phyloP scores from a whole-genome alignment of 1,284 basidiomycete genomes.

The Pseudozyma tsukubaensis region DNA sequence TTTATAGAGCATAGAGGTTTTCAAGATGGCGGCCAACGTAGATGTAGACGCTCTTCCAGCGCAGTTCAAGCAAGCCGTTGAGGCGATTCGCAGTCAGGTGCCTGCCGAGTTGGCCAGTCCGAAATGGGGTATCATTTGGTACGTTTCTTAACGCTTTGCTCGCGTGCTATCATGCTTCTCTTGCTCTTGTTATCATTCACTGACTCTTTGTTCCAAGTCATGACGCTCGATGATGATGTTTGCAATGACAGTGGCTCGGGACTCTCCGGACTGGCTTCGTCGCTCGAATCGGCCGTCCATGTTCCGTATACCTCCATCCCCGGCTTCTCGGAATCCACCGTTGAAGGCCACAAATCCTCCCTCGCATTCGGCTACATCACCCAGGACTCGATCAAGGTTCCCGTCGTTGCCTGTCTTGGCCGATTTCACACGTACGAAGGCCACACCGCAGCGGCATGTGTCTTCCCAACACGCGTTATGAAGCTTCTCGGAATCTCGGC shows the following conservation, averaged over 20 bases:
- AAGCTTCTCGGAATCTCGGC: constrained; percentile 78
- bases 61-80: constrained; percentile 44
- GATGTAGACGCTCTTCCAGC: constrained; percentile 31
- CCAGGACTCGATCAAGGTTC: constrained; percentile 70
- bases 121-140: constrained; percentile 63
- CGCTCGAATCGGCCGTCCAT: constrained; percentile 37
- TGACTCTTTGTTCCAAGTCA: background rate
- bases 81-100: constrained; percentile 31
- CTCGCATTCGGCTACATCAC: constrained; percentile 80
- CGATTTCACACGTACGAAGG: constrained; percentile 87
- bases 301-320: constrained; percentile 55
- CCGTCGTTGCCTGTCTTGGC: constrained; percentile 86
- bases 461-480: constrained; percentile 82
- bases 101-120: constrained; percentile 40
- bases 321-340: constrained; percentile 69
- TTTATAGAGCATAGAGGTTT: background rate
- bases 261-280: constrained; percentile 44
- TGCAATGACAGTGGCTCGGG: constrained; percentile 47
- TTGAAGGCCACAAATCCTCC: constrained; percentile 79
- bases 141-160: background rate
- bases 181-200: background rate
- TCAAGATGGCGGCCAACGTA: constrained; percentile 3
- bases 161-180: background rate
- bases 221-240: background rate
- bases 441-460: constrained; percentile 72